Evolutionary conservation across 305 asterid species (phyloP).

Genomic region (Petunia hybrid): DNA sequence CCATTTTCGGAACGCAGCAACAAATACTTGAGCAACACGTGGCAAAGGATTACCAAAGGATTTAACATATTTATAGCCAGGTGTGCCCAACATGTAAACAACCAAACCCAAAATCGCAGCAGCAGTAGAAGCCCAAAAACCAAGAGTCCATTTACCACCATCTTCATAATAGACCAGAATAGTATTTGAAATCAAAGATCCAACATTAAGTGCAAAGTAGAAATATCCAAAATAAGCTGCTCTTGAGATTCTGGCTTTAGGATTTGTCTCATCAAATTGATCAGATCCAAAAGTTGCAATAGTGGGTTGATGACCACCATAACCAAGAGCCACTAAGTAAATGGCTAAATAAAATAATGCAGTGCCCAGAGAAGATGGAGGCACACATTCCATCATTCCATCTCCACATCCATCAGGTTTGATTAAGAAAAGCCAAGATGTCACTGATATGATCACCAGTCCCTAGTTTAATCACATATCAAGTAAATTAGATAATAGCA

Average conservation of each 20-base stretch:
- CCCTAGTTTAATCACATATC: slow-evolving; percentile 49
- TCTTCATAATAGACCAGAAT: slow-evolving; percentile 72
- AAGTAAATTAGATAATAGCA: not conserved
- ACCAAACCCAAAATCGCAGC: slow-evolving; percentile 58
- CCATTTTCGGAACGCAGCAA: slow-evolving; percentile 56
- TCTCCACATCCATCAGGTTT: slow-evolving; percentile 72
- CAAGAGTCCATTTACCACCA: slow-evolving; percentile 67
- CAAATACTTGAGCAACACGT: slow-evolving; percentile 69
- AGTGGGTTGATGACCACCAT: slow-evolving; percentile 91
- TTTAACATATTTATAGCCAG: slow-evolving; percentile 56
- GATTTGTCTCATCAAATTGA: slow-evolving; percentile 60
- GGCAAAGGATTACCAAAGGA: slow-evolving; percentile 78
- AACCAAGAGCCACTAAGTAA: slow-evolving; percentile 76
- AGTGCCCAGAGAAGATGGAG: slow-evolving; percentile 39
- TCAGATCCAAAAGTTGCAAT: slow-evolving; percentile 82
- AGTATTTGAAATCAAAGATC: slow-evolving; percentile 75
- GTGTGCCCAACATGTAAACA: slow-evolving; percentile 54
- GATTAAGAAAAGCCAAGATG: slow-evolving; percentile 63
- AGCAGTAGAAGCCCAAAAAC: slow-evolving; percentile 66
- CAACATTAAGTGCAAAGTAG: slow-evolving; percentile 74
- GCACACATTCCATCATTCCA: slow-evolving; percentile 46
- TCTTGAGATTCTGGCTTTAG: slow-evolving; percentile 44
- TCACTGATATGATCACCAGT: slow-evolving; percentile 54
- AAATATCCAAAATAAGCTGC: slow-evolving; percentile 66
- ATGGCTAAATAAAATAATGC: slow-evolving; percentile 64